Percentiles rank a stretch among this genome's conserved stretches.
Evolutionary conservation across 257 asterid species (phyloP).

Genomic region (Forsythia viridissima): DNA sequence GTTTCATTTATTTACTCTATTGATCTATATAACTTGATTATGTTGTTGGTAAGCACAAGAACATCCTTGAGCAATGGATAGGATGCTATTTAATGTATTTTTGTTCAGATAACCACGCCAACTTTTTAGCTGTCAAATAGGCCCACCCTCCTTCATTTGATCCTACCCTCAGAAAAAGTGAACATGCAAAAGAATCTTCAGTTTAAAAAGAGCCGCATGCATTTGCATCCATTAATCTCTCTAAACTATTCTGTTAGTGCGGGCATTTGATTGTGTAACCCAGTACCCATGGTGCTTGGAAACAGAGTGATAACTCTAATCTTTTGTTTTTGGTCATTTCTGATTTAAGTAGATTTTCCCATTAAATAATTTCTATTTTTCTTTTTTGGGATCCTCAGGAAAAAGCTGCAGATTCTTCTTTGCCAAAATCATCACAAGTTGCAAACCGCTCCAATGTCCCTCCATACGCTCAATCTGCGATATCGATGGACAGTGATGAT

Average conservation of each 20-base stretch:
- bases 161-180: neutral
- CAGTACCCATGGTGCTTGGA: neutral
- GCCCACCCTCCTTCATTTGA: neutral
- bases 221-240: neutral
- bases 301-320: neutral
- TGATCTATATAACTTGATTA: neutral
- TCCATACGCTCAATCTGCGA: constrained; percentile 62
- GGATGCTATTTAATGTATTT: neutral
- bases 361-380: constrained; percentile 14
- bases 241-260: neutral
- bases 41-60: neutral
- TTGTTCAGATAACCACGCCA: neutral
- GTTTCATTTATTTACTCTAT: neutral
- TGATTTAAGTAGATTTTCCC: neutral
- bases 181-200: neutral
- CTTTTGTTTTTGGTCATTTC: neutral
- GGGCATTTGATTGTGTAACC: neutral
- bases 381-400: constrained; percentile 52
- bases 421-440: constrained; percentile 67
- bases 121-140: neutral
- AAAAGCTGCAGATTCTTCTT: constrained; percentile 62
- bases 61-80: neutral
- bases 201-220: neutral
- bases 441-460: constrained; percentile 66
- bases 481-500: constrained; percentile 76